Conservation (phyloP, 2,329 filamentous ascomycete genomes). For the Monilinia laxa region DNA sequence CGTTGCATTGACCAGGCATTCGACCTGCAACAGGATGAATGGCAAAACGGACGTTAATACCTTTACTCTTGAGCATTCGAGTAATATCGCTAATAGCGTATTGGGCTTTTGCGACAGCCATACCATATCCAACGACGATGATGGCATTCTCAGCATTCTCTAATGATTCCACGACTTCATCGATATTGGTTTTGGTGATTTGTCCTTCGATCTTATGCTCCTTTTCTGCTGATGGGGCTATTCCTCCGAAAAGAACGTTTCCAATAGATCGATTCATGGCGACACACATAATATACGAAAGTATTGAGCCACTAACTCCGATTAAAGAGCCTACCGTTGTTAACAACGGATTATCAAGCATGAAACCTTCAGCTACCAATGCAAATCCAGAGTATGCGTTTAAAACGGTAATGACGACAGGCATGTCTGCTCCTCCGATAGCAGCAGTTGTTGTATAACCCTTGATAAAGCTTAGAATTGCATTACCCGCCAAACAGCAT, state of each 20-base stretch:
- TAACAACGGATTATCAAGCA: slow-evolving; percentile 83
- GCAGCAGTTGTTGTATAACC: slow-evolving; percentile 85
- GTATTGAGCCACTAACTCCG: slow-evolving; percentile 82
- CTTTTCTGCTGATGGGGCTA: slow-evolving; percentile 59
- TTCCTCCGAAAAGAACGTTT: slow-evolving; percentile 85
- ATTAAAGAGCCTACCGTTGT: slow-evolving; percentile 86
- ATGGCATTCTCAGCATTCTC: slow-evolving; percentile 80
- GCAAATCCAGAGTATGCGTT: slow-evolving; percentile 92
- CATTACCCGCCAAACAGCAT: slow-evolving; percentile 72
- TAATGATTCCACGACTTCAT: slow-evolving; percentile 76
- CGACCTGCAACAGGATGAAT: slow-evolving; percentile 88
- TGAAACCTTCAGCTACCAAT: slow-evolving; percentile 85
- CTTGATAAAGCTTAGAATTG: slow-evolving; percentile 76
- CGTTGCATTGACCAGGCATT: slow-evolving; percentile 93
- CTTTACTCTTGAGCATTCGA: slow-evolving; percentile 67
- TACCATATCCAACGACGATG: slow-evolving; percentile 82
- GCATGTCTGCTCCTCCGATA: slow-evolving; percentile 94
- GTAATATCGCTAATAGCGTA: slow-evolving; percentile 87
- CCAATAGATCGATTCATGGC: slow-evolving; percentile 91
- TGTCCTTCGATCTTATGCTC: slow-evolving; percentile 78
- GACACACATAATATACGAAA: slow-evolving; percentile 84
- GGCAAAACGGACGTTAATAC: slow-evolving; percentile 80
- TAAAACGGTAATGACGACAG: slow-evolving; percentile 83
- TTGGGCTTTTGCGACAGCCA: slow-evolving; percentile 92
- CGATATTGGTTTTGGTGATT: slow-evolving; percentile 74